Base-by-base conservation (phyloP, 805 yeast species). In the Candida silvatica region DNA sequence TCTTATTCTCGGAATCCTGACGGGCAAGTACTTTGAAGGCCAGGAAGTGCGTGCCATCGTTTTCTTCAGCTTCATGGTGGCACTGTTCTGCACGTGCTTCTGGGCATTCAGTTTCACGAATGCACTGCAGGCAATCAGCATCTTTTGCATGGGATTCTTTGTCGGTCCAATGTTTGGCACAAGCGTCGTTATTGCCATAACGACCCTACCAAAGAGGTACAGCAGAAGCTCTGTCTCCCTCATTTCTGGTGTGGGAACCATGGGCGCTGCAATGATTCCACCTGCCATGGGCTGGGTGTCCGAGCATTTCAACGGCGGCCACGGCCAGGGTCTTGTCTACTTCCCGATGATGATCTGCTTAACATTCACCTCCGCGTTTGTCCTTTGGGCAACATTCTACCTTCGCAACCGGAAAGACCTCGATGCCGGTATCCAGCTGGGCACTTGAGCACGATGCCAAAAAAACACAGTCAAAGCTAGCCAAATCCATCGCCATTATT, bases 251-350 rank as follows among this genome's bases (percentile, higher is more conserved):
- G 51, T 83, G 40, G 94, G 94, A 5, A 88, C 92, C 3, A 74
- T 79, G 12, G 95, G 94, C 1, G 82, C 81, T n/a, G 90, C 94
- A 0, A 66, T 73, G 0, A 42, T 83, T 5, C 92, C 94, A 1
- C 80, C 75, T 42, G 35, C 74, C 2, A 65, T 78, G 25, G 94
- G 94, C 6, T 51, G 52, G 17, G 42, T 66, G 5, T 51, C 67
- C 22, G 59, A 61, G 39, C 39, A 41, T 12, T 32, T 47, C 17
- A 56, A 51, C 11, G 28, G 24, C 7, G 31, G 31, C 15, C 35
- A 47, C 35, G 63, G 63, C 29, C 47, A 43, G n/a, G 63, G 62
- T 0, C 41, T 59, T 24, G 41, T 41, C 2, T 57, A 52, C 31
- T 58, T 59, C 32, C 64, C 64, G 1, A 29, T 38, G 1, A 35